Percentiles rank a stretch among this genome's conserved stretches.
These are phyloP conservation scores for Colletotrichum kahawae DNA, from an alignment of 2,329 filamentous ascomycete genomes.

Conservation along the genomic window DNA sequence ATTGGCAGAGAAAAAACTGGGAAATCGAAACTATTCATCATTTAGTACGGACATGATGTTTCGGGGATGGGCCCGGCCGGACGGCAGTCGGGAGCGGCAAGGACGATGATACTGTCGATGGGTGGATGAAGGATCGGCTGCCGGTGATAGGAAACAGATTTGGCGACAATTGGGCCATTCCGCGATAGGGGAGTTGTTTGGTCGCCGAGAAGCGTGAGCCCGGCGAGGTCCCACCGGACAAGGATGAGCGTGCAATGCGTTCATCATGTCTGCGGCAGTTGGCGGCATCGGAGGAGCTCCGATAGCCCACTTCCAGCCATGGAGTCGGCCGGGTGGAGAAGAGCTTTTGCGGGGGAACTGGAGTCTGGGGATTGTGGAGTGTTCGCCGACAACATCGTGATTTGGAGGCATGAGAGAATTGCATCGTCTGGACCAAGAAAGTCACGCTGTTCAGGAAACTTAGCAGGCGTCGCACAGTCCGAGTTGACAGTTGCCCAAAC, in stretches of 20 bases:
- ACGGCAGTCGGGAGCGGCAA: constrained; percentile 15
- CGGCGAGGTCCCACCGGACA: not conserved
- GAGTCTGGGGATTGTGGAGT: not conserved
- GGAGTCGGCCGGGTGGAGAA: not conserved
- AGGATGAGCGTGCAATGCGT: not conserved
- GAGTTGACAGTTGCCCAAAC: not conserved
- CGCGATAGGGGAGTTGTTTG: not conserved
- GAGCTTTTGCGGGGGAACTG: not conserved
- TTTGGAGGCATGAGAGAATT: not conserved
- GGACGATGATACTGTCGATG: not conserved
- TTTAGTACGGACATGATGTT: not conserved
- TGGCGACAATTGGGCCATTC: not conserved
- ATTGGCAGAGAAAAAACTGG: not conserved
- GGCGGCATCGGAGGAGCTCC: not conserved
- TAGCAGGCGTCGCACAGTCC: not conserved
- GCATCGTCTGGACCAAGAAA: not conserved
- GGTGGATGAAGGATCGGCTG: not conserved
- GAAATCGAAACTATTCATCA: not conserved
- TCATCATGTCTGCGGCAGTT: not conserved
- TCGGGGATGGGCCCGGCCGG: not conserved
- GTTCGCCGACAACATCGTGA: not conserved
- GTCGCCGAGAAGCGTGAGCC: not conserved
- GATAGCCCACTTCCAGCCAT: not conserved
- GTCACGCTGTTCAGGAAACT: not conserved
- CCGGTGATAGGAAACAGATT: not conserved